phyloP scores from a whole-genome alignment of 208 protist species.

The Tritrichomonas musculus region DNA sequence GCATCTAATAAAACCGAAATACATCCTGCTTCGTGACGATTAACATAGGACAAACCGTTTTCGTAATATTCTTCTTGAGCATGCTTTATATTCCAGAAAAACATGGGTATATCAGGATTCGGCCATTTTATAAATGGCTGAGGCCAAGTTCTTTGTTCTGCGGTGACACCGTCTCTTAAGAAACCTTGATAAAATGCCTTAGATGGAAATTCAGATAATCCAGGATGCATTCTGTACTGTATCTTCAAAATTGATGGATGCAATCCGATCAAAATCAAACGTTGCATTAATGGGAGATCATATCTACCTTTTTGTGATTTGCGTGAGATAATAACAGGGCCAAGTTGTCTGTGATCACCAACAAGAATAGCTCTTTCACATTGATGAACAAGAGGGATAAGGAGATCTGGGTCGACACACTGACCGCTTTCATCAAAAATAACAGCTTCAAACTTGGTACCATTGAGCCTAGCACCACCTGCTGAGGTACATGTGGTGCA shows the following conservation, averaged over 20 bases:
- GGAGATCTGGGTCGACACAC: conserved; percentile 81
- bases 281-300: conserved; percentile 81
- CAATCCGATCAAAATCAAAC: conserved; percentile 74
- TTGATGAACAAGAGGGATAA: conserved; percentile 83
- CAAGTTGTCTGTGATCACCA: conserved; percentile 88
- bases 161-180: neutral
- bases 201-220: conserved; percentile 32
- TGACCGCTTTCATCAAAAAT: conserved; percentile 90
- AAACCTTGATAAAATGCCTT: conserved; percentile 35
- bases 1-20: neutral
- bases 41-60: neutral
- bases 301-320: conserved; percentile 74
- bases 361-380: conserved; percentile 72
- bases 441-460: conserved; percentile 69
- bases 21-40: neutral
- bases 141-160: neutral
- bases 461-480: conserved; percentile 71
- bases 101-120: neutral
- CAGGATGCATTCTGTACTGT: conserved; percentile 49
- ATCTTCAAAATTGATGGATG: conserved; percentile 53
- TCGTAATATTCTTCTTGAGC: neutral
- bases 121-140: neutral
- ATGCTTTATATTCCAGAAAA: neutral
- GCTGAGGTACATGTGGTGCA: conserved; percentile 81
- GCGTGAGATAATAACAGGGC: conserved; percentile 84